Base-by-base conservation (phyloP, 495 filamentous ascomycete genomes). In the Neurospora pannonica region DNA sequence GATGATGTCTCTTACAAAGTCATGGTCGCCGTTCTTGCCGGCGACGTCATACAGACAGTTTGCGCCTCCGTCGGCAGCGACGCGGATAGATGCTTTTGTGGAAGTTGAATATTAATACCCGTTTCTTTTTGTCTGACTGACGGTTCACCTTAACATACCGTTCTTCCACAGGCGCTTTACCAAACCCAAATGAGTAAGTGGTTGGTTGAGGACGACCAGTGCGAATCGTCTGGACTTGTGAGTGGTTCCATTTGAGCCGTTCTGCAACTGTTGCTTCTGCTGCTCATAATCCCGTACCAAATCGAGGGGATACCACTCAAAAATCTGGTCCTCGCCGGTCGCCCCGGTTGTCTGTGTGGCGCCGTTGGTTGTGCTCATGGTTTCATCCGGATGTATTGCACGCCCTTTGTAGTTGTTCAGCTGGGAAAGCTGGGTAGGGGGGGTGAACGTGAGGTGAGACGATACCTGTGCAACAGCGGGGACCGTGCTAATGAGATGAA, bases 31-130 rank as follows among this genome's bases (percentile, higher is more conserved):
- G 1, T 70, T 71, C 21, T 74, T 24, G 1, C 76, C 76, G 38
- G 86, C 82, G 11, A 85, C 81, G 70, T 94, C 89, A 75, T 91
- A 89, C 39, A 97, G 86, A 15, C 87, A 86, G 82, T 99, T 98
- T 62, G 94, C 94, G 34, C 93, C 96, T 42, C 96, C 96, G 85
- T 99, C 96, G 36, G 94, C 96, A 76, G 92, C 96, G 70, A 97
- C 82, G 8, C 85, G 87, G 43, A 86, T 84, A 24, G 80, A 81
- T 70, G 91, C 90, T 92, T 48, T 70, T 31, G 69, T 11, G 10
- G 0, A 48, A 24, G 67, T 19, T 46, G 34, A 28, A 46, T 36
- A 43, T 54, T 38, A 70, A 21, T 31, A 34, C 15, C 28, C 54
- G 31, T 40, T 28, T 17, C 36, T 72, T 60, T 28, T 19, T 4